Evolutionary conservation across 352 stramenopile species (phyloP).

Genomic region (Thalassiosira mediterranea): DNA sequence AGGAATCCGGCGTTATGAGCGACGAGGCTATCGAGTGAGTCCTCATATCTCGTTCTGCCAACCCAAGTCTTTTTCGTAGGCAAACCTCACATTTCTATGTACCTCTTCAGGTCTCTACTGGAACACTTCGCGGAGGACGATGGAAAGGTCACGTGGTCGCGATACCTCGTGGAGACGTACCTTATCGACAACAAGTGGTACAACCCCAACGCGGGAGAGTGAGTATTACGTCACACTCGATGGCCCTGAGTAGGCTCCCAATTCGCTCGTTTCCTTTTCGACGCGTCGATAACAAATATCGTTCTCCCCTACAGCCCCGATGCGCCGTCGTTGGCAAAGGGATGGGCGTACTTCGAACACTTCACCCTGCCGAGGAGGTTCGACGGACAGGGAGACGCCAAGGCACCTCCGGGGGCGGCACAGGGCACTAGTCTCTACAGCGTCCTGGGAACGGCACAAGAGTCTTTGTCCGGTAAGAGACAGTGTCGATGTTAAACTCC

Average conservation of each 20-base stretch:
- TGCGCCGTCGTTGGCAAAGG: slow-evolving; percentile 23
- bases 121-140: slow-evolving; percentile 9
- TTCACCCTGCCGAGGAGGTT: slow-evolving; percentile 37
- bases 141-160: slow-evolving; percentile 37
- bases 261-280: not conserved
- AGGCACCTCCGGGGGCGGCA: slow-evolving; percentile 52
- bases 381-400: slow-evolving; percentile 1
- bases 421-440: slow-evolving; percentile 55
- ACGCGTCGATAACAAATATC: not conserved
- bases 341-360: slow-evolving; percentile 60
- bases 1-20: not conserved
- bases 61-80: not conserved
- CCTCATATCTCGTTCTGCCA: not conserved
- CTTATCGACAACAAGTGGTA: slow-evolving; percentile 41
- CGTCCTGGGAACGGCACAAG: slow-evolving; percentile 33
- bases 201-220: slow-evolving; percentile 35
- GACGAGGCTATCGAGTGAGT: not conserved
- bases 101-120: slow-evolving; percentile 10
- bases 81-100: not conserved
- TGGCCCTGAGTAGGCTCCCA: not conserved
- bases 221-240: not conserved
- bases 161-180: slow-evolving; percentile 42
- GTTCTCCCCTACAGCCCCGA: slow-evolving; percentile 1
- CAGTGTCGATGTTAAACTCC: too few relatives aligned
- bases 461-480: too few relatives aligned